Evolutionary conservation across 257 asterid genomes (phyloP).

Genomic region (Craterostigma plantagineum): DNA sequence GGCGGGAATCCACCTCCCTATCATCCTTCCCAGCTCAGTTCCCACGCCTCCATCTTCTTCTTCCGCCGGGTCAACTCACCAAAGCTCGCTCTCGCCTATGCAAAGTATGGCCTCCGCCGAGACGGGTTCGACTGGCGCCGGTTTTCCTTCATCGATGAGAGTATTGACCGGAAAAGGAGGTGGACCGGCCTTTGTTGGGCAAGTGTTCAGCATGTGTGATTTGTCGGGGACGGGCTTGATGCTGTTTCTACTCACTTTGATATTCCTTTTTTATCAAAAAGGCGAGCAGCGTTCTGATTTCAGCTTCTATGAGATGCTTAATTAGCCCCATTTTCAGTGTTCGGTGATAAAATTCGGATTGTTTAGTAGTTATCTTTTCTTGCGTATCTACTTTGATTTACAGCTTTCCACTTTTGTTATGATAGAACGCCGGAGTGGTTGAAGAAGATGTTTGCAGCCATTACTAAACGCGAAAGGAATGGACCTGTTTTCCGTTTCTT

Average conservation of each 20-base stretch:
- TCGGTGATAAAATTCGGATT: neutral
- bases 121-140: slow-evolving; percentile 20
- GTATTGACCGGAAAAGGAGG: slow-evolving; percentile 36
- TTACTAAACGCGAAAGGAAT: slow-evolving; percentile 63
- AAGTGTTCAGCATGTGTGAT: slow-evolving; percentile 94
- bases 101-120: slow-evolving; percentile 28
- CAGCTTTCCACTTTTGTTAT: slow-evolving; percentile 2
- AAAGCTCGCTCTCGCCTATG: slow-evolving; percentile 15
- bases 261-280: slow-evolving; percentile 67
- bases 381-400: slow-evolving; percentile 1
- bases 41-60: slow-evolving; percentile 13
- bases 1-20: slow-evolving; percentile 21
- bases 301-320: too few species aligned
- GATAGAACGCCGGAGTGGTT: slow-evolving; percentile 85
- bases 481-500: slow-evolving; percentile 91
- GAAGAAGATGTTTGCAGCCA: slow-evolving; percentile 72
- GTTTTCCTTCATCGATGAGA: slow-evolving; percentile 47
- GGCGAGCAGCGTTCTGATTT: slow-evolving; percentile 23
- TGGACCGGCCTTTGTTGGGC: slow-evolving; percentile 91
- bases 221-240: slow-evolving; percentile 85
- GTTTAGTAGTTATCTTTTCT: neutral
- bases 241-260: slow-evolving; percentile 85
- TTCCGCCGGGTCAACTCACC: slow-evolving; percentile 20
- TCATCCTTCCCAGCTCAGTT: slow-evolving; percentile 20
- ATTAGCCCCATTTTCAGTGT: neutral